Conservation (phyloP, 139 green algal species). For the Tetradesmus obliquus region DNA sequence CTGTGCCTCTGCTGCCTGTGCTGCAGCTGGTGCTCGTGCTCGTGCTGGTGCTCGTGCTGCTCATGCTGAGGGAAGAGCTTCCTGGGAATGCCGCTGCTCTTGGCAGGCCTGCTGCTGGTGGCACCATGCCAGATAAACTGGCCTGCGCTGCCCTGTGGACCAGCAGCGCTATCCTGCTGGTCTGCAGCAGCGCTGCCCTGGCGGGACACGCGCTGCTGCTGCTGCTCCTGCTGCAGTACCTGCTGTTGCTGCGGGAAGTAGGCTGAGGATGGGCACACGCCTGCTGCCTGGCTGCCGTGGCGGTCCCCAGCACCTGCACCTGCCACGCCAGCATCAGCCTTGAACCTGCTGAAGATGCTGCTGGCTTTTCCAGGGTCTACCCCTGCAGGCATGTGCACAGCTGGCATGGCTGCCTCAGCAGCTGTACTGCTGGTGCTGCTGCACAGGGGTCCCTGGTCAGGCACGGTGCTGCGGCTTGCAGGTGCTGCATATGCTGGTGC, state of each 20-base stretch:
- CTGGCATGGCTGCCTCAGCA: background rate
- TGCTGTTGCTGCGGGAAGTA: constrained; percentile 15
- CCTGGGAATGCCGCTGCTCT: background rate
- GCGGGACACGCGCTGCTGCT: background rate
- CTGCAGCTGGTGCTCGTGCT: background rate
- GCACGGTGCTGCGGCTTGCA: background rate
- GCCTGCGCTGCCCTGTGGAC: background rate
- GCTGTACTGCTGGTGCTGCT: background rate
- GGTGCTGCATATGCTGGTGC: background rate
- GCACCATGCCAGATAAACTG: background rate
- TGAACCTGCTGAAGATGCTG: background rate
- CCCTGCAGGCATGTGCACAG: background rate
- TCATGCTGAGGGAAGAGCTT: background rate
- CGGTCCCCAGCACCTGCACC: background rate
- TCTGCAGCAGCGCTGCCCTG: background rate
- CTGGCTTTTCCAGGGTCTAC: background rate
- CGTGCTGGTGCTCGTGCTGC: background rate
- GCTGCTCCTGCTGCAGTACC: background rate
- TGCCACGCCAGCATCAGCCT: background rate
- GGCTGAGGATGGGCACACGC: background rate
- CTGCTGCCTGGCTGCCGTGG: background rate
- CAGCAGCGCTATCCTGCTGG: background rate
- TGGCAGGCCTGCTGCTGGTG: background rate
- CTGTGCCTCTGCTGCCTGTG: background rate
- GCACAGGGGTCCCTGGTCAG: background rate